Conservation (phyloP, 306 rosid species). For the Prosopis cineraria region DNA sequence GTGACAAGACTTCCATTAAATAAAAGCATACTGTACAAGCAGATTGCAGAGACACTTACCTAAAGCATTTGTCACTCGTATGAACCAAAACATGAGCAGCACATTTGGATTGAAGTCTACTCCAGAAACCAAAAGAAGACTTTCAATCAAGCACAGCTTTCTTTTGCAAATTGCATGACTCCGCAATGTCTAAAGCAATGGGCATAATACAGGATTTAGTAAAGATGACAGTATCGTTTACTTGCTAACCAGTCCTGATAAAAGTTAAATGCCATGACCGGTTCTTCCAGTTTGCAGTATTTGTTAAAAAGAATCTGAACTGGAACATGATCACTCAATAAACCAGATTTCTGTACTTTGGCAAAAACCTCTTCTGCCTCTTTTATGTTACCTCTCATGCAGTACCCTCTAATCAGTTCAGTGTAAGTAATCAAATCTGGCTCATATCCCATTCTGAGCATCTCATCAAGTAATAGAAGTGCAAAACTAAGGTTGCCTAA, state of each 20-base stretch:
- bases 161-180: slow-evolving; percentile 32
- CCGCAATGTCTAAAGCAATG: slow-evolving; percentile 6
- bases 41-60: slow-evolving; percentile 26
- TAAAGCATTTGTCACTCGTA: slow-evolving; percentile 26
- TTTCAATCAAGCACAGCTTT: slow-evolving; percentile 26
- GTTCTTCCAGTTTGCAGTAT: slow-evolving; percentile 61
- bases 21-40: not conserved
- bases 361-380: slow-evolving; percentile 68
- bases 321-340: slow-evolving; percentile 65
- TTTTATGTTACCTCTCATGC: slow-evolving; percentile 55
- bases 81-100: slow-evolving; percentile 15
- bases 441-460: slow-evolving; percentile 55
- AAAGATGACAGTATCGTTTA: slow-evolving; percentile 23
- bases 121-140: slow-evolving; percentile 21
- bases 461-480: slow-evolving; percentile 52
- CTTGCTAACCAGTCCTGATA: slow-evolving; percentile 58
- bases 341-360: slow-evolving; percentile 54
- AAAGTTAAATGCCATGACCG: slow-evolving; percentile 59
- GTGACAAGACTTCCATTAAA: slow-evolving; percentile 25
- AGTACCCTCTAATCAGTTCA: slow-evolving; percentile 66
- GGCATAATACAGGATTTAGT: slow-evolving; percentile 7
- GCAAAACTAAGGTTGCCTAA: slow-evolving; percentile 46
- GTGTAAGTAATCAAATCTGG: slow-evolving; percentile 79
- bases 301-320: slow-evolving; percentile 62
- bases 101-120: slow-evolving; percentile 16